phyloP scores from a whole-genome alignment of 2,329 filamentous ascomycete genomes.

The Sporothrix humicola region DNA sequence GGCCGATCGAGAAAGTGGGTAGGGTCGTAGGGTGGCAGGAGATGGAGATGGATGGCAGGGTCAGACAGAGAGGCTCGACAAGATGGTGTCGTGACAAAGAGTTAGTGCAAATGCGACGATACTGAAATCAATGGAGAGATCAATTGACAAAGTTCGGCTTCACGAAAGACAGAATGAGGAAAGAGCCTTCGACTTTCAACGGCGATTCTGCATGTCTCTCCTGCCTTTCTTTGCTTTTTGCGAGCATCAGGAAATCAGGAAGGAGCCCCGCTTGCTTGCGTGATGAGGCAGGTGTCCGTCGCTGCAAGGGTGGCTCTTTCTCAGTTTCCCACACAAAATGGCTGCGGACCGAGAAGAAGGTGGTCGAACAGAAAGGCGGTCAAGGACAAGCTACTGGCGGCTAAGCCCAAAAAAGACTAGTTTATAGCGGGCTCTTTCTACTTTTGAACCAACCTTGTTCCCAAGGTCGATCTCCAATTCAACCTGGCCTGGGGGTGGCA shows the following conservation, averaged over 20 bases:
- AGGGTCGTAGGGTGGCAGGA: not conserved
- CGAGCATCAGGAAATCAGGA: not conserved
- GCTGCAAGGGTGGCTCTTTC: slow-evolving; percentile 19
- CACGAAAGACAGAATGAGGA: not conserved
- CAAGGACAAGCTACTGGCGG: slow-evolving; percentile 22
- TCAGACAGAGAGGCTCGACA: not conserved
- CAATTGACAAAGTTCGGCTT: not conserved
- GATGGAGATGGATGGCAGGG: not conserved
- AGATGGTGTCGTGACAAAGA: not conserved
- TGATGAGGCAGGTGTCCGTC: slow-evolving; percentile 30
- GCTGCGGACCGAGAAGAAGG: slow-evolving; percentile 1
- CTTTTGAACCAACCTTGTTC: slow-evolving; percentile 26
- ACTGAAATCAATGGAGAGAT: slow-evolving; percentile 1
- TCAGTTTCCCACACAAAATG: not conserved
- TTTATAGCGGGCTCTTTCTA: slow-evolving; percentile 27
- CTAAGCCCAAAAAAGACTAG: slow-evolving; percentile 31
- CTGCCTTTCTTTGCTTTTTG: slow-evolving; percentile 23
- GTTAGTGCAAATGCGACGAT: not conserved
- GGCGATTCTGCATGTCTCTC: slow-evolving; percentile 10
- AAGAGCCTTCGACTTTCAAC: not conserved
- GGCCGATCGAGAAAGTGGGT: slow-evolving; percentile 26
- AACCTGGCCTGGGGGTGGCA: not conserved
- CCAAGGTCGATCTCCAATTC: slow-evolving; percentile 13
- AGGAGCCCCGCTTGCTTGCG: slow-evolving; percentile 30
- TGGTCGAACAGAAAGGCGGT: slow-evolving; percentile 33